phyloP scores from a whole-genome alignment of 495 filamentous ascomycete genomes.

The Trichocladium uniseriatum region DNA sequence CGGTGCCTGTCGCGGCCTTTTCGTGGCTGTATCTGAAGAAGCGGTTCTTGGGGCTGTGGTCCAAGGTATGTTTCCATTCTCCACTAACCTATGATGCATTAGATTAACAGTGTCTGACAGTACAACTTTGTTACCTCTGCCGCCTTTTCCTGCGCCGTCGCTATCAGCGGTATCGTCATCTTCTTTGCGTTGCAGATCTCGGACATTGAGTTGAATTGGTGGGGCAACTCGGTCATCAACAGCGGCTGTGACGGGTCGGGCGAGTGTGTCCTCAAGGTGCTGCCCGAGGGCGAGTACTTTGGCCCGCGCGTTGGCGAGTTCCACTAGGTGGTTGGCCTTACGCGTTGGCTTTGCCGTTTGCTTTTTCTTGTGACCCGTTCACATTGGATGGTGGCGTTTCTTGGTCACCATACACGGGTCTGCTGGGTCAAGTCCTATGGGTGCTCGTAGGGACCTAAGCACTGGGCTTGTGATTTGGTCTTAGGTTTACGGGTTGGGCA shows the following conservation, averaged over 20 bases:
- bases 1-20: constrained; percentile 30
- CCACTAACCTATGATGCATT: background rate
- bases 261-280: constrained; percentile 17
- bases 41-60: constrained; percentile 31
- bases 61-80: constrained; percentile 25
- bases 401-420: too few relatives aligned
- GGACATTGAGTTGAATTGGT: constrained; percentile 32
- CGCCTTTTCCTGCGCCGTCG: constrained; percentile 30
- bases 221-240: constrained; percentile 28
- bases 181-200: constrained; percentile 33
- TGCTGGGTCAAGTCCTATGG: too few relatives aligned
- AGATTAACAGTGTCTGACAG: constrained; percentile 5
- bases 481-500: too few relatives aligned
- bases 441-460: too few relatives aligned
- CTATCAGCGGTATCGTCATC: constrained; percentile 32
- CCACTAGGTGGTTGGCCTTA: background rate
- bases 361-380: background rate
- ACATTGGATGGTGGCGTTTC: background rate
- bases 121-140: constrained; percentile 38
- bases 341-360: too few relatives aligned
- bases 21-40: constrained; percentile 32
- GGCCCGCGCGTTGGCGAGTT: constrained; percentile 30
- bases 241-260: constrained; percentile 26
- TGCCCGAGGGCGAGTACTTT: constrained; percentile 30
- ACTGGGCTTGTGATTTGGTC: too few relatives aligned